These are phyloP conservation scores for Monoraphidium neglectum DNA, from an alignment of 139 green algal species.

Conservation along the genomic window DNA sequence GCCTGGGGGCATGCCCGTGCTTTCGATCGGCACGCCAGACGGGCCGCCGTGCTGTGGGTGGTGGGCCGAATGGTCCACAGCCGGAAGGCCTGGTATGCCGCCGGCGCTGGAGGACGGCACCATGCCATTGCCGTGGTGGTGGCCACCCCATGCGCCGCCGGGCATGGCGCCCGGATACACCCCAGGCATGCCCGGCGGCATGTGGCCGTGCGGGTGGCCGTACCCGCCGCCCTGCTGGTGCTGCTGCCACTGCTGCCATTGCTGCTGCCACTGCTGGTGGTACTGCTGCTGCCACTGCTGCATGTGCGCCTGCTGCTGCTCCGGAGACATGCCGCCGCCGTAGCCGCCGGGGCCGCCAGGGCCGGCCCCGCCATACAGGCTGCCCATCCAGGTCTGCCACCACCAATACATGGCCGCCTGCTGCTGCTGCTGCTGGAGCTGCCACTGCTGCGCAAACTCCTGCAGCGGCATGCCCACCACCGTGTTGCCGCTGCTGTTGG, in stretches of 20 bases:
- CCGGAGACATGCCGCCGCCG: neutral
- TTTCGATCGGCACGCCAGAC: no score
- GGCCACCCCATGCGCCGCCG: no score
- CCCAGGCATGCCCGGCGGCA: neutral
- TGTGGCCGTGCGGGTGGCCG: neutral
- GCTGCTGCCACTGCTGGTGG: neutral
- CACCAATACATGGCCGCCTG: conserved; percentile 44
- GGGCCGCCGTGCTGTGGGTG: no score
- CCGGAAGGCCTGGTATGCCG: no score
- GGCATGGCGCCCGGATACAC: conserved; percentile 2
- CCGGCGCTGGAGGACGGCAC: no score
- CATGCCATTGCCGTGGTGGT: no score
- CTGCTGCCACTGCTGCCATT: conserved; percentile 1
- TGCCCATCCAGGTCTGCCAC: conserved; percentile 44
- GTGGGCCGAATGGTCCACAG: no score
- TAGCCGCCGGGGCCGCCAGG: neutral
- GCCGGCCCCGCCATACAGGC: conserved; percentile 25
- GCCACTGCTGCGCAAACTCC: conserved; percentile 53
- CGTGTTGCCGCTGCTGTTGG: conserved; percentile 9
- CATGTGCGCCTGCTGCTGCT: conserved; percentile 9
- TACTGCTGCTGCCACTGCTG: neutral
- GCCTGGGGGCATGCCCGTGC: no score
- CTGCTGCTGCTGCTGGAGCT: conserved; percentile 46
- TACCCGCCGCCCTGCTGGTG: neutral
- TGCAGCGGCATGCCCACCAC: conserved; percentile 43